A percentile compares a stretch with the other conserved stretches of the same genome.
Evolutionary conservation across 345 rosid genomes (phyloP).

Genomic region (Gossypioides kirkii): DNA sequence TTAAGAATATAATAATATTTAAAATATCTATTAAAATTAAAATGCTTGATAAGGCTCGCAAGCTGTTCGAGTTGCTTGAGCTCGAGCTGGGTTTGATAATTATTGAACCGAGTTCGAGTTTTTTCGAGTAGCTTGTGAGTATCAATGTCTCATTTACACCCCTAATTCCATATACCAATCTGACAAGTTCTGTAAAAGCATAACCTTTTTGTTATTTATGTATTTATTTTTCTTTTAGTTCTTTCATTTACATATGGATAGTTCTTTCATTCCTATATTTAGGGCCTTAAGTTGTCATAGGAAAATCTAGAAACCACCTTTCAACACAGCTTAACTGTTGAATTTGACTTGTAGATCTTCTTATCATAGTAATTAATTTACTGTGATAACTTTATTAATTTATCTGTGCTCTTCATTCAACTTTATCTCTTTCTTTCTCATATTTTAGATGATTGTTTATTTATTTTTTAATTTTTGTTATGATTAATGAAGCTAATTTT

Average conservation of each 20-base stretch:
- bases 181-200: not conserved
- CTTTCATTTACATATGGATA: not conserved
- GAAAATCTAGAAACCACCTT: not conserved
- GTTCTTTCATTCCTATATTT: not conserved
- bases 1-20: too few relatives aligned
- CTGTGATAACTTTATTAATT: not conserved
- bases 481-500: not conserved
- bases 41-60: too few relatives aligned
- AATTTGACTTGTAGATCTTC: not conserved
- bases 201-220: not conserved
- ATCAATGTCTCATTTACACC: too few relatives aligned
- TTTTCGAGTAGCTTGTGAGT: too few relatives aligned
- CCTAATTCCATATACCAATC: too few relatives aligned
- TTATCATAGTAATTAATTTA: not conserved
- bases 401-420: not conserved
- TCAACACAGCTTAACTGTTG: not conserved
- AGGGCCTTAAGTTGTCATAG: not conserved
- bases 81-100: too few relatives aligned
- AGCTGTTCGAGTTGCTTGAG: too few relatives aligned
- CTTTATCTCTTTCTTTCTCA: not conserved
- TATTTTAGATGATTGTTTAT: not conserved
- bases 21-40: too few relatives aligned
- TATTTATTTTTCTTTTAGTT: not conserved
- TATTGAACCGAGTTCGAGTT: too few relatives aligned
- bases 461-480: not conserved